These are phyloP conservation scores for Penicillium longicatenatum DNA, from an alignment of 495 filamentous ascomycete genomes.

Conservation along the genomic window DNA sequence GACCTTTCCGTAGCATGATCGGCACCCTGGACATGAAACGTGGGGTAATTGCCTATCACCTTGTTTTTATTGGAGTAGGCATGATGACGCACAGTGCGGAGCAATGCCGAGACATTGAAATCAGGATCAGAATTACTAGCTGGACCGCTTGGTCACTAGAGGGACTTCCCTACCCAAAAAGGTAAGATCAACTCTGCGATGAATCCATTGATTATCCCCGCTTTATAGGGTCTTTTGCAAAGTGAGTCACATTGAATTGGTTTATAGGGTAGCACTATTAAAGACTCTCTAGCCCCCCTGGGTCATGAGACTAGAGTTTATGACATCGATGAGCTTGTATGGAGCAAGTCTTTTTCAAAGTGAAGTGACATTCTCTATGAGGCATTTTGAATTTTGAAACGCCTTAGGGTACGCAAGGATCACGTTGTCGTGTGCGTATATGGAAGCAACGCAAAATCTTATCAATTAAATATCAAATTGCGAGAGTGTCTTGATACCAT, in stretches of 20 bases:
- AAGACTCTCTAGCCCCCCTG: not conserved
- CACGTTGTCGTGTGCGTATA: not conserved
- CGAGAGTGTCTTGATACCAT: not conserved
- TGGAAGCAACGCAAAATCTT: not conserved
- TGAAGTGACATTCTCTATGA: not conserved
- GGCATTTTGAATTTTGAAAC: not conserved
- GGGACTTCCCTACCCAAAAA: not conserved
- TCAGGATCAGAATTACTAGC: not conserved
- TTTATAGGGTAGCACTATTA: not conserved
- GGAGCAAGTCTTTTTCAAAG: not conserved
- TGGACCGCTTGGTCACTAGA: not conserved
- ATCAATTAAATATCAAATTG: not conserved
- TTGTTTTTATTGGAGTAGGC: slow-evolving; percentile 1
- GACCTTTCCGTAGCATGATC: not conserved
- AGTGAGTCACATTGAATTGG: not conserved
- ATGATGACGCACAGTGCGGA: slow-evolving; percentile 2
- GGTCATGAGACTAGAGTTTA: not conserved
- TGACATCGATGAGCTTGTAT: not conserved
- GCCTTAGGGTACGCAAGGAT: not conserved
- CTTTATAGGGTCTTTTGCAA: not conserved
- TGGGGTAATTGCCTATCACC: slow-evolving; percentile 6
- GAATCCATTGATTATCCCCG: not conserved
- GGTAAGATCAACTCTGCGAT: not conserved
- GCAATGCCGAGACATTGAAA: not conserved
- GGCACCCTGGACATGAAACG: not conserved